Percentiles rank a stretch among this genome's conserved stretches.
Evolutionary conservation across 345 rosid species (phyloP).

Genomic region (Acer campestre): DNA sequence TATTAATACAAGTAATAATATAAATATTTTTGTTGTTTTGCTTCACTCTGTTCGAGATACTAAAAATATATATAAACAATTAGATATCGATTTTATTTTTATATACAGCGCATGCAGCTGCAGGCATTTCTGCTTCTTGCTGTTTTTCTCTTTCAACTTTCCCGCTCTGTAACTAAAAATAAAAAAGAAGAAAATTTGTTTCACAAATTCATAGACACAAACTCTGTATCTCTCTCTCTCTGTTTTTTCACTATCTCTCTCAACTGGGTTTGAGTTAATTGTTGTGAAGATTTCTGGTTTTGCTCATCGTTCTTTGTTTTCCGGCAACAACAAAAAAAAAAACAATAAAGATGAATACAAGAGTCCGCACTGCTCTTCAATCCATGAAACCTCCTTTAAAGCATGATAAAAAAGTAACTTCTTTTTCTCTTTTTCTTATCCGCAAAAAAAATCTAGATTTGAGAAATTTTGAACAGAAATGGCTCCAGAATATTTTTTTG

Average conservation of each 20-base stretch:
- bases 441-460: not conserved
- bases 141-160: constrained; percentile 54
- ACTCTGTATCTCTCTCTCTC: constrained; percentile 9
- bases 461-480: constrained; percentile 11
- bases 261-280: not conserved
- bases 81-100: not conserved
- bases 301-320: constrained; percentile 30
- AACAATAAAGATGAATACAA: constrained; percentile 61
- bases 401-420: constrained; percentile 52
- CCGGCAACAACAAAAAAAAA: not conserved
- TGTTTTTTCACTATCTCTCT: not conserved
- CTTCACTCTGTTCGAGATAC: constrained; percentile 42
- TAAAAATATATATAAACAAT: not conserved
- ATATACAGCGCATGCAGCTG: constrained; percentile 1
- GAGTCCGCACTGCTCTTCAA: constrained; percentile 67
- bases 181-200: not conserved
- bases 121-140: constrained; percentile 45
- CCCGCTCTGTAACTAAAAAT: constrained; percentile 56
- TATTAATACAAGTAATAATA: no score
- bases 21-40: constrained; percentile 34
- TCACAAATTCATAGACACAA: not conserved
- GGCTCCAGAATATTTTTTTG: not conserved
- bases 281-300: not conserved
- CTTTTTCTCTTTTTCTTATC: not conserved
- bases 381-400: constrained; percentile 70